These are phyloP conservation scores for Amanita exitialis DNA, from an alignment of 768 basidiomycete genomes.

Conservation along the genomic window DNA sequence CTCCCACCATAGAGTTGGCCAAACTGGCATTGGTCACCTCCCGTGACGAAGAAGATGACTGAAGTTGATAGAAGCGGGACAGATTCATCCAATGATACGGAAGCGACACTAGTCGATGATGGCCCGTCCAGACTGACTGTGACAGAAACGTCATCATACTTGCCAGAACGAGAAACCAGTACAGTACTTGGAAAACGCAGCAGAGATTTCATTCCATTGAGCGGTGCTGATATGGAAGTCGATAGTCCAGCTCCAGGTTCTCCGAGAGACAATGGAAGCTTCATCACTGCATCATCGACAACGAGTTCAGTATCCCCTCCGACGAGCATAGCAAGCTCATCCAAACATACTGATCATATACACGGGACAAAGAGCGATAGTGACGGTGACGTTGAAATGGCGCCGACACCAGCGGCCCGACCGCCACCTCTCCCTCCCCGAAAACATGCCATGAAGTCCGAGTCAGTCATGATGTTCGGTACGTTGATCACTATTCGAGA, in stretches of 20 bases:
- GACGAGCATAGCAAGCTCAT: constrained; percentile 9
- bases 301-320: constrained; percentile 18
- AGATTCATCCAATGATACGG: constrained; percentile 79
- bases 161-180: constrained; percentile 27
- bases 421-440: constrained; percentile 50
- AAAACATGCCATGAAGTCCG: constrained; percentile 40
- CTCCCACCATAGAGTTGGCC: constrained; percentile 78
- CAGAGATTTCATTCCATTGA: constrained; percentile 34
- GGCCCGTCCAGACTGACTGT: constrained; percentile 27
- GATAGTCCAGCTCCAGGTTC: constrained; percentile 34
- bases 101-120: constrained; percentile 84
- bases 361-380: constrained; percentile 9
- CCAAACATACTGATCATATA: not conserved
- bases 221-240: constrained; percentile 38
- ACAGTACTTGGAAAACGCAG: constrained; percentile 65
- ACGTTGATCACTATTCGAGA: constrained; percentile 12
- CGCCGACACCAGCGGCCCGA: constrained; percentile 14
- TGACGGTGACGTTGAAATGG: constrained; percentile 29
- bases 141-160: constrained; percentile 17
- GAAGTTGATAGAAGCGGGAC: constrained; percentile 64
- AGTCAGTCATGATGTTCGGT: constrained; percentile 91
- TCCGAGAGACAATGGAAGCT: constrained; percentile 26
- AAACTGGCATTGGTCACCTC: constrained; percentile 88
- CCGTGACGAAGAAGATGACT: constrained; percentile 82
- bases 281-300: constrained; percentile 20